Base-by-base conservation (phyloP, 2,329 filamentous ascomycete genomes). In the Trichoderma semiorbis region DNA sequence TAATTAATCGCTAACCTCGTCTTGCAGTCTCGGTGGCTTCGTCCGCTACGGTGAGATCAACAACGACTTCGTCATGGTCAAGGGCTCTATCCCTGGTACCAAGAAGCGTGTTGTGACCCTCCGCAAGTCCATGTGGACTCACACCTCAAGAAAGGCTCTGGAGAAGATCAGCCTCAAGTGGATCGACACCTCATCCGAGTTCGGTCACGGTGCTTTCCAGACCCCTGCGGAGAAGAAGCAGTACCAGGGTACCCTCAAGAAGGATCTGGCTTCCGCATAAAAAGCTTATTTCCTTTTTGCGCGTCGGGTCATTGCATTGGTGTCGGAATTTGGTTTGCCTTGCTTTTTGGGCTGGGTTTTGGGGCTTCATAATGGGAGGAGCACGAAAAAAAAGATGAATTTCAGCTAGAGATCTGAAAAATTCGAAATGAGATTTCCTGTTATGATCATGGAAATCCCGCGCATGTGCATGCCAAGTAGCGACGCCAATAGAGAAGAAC, bases 131-230 rank as follows among this genome's bases (percentile, higher is more conserved):
- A 96, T 99, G 90, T 98, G 96, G 91, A 89, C 88, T 75, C 96
- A 99, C 90, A 98, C 95, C 80, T 97, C 93, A 83, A 90, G 96
- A 84, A 94, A 92, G 85, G 93, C 96, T 71, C 90, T 97, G 82
- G 96, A 99, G 92, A 98, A 99, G 93, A 93, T 98, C 85, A 93
- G 95, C 83, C 93, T 99, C 89, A 99, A 99, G 89, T 99, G 96
- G 96, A 99, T 99, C 92, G 96, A 99, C 83, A 99, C 96, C 80
- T 98, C 95, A 75, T 98, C 95, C 88, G 97, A 99, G 90, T 99
- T 99, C 86, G 96, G 96, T 86, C 96, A 99, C 89, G 96, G 96
- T 91, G 95, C 94, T 82, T 99, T 97, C 94, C 96, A 99, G 90
- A 99, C 96, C 76, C 88, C 92, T 78, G 92, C 93, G 83, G 96